Percentiles rank a stretch among this genome's conserved stretches.
phyloP scores from a whole-genome alignment of 495 filamentous ascomycete species.

The Pyrenopolyporus hunteri region DNA sequence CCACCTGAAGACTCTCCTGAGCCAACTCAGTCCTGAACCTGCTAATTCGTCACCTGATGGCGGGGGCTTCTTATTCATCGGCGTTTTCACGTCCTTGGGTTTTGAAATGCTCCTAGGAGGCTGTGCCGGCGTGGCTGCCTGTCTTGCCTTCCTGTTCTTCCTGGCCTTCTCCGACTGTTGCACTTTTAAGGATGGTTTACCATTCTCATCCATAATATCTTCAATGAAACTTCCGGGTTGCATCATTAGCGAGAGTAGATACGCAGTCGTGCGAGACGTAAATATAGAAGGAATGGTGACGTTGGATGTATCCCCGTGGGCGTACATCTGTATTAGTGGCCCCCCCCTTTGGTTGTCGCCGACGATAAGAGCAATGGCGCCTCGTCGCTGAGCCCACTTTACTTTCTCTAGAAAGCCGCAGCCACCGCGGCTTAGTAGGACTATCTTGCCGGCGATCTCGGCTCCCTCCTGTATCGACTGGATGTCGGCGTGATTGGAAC shows the following conservation, averaged over 20 bases:
- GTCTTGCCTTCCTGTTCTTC: conserved; percentile 47
- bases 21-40: conserved; percentile 49
- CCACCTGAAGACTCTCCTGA: conserved; percentile 61
- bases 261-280: conserved; percentile 92
- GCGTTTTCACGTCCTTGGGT: conserved; percentile 21
- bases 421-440: conserved; percentile 86
- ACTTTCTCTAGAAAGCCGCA: conserved; percentile 98
- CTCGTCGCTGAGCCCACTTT: conserved; percentile 92
- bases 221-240: conserved; percentile 69
- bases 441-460: conserved; percentile 92
- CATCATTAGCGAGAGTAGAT: conserved; percentile 88
- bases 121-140: conserved; percentile 35
- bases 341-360: conserved; percentile 90
- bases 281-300: conserved; percentile 93
- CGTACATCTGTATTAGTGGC: conserved; percentile 94
- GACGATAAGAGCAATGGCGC: conserved; percentile 87
- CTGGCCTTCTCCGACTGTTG: conserved; percentile 53
- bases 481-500: conserved; percentile 80
- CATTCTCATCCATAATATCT: conserved; percentile 59
- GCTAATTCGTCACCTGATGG: conserved; percentile 19
- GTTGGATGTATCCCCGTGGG: conserved; percentile 90
- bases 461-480: conserved; percentile 93
- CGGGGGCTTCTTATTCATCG: conserved; percentile 14
- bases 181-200: conserved; percentile 54
- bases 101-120: conserved; percentile 27